These are phyloP conservation scores for Allium fistulosum DNA, from an alignment of 106 monocot genomes.

Conservation along the genomic window DNA sequence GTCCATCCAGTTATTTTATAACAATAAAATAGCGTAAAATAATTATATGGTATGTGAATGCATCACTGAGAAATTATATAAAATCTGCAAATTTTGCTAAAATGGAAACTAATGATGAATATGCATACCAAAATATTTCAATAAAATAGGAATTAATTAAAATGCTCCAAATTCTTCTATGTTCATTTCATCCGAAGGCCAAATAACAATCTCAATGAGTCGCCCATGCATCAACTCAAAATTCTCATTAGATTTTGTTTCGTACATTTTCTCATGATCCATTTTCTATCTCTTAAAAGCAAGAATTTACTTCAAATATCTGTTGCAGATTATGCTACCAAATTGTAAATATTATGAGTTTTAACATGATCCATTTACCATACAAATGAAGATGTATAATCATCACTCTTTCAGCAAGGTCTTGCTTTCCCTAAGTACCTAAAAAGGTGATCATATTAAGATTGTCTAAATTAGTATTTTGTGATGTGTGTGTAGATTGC, in stretches of 20 bases:
- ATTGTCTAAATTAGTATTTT: background rate
- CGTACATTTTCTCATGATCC: slow-evolving; percentile 88
- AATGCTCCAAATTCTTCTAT: slow-evolving; percentile 18
- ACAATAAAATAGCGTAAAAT: too few species aligned
- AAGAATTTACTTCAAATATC: slow-evolving; percentile 1
- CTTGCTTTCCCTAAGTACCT: slow-evolving; percentile 65
- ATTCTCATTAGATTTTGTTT: slow-evolving; percentile 78
- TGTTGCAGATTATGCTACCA: background rate
- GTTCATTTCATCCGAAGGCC: slow-evolving; percentile 90
- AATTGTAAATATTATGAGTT: background rate
- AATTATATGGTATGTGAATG: too few species aligned
- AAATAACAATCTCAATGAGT: slow-evolving; percentile 85
- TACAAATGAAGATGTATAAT: slow-evolving; percentile 86
- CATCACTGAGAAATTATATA: too few species aligned
- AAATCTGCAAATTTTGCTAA: too few species aligned
- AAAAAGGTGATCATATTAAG: background rate
- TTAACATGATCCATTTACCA: slow-evolving; percentile 91
- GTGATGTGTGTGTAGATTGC: background rate
- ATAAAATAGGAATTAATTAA: too few species aligned
- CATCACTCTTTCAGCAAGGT: slow-evolving; percentile 93
- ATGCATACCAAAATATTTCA: too few species aligned
- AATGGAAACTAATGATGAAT: too few species aligned
- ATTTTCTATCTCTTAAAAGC: slow-evolving; percentile 43
- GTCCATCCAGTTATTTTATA: too few species aligned
- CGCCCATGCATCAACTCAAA: slow-evolving; percentile 78